Evolutionary conservation across 352 stramenopile genomes (phyloP).

Genomic region (Phytophthora pseudosyringae): DNA sequence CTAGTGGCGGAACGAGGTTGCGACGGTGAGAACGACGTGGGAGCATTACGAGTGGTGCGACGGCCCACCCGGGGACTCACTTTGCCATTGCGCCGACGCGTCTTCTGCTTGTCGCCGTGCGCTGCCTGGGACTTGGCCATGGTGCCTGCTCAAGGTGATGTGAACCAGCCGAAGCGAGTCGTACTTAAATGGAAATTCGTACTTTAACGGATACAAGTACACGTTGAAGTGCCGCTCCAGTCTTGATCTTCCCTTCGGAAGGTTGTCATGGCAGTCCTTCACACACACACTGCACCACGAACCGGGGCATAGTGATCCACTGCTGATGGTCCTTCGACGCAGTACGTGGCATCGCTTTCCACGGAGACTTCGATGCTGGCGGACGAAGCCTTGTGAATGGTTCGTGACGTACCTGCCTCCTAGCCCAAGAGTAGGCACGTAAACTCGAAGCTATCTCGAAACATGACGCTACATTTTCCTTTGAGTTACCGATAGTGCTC

Average conservation of each 20-base stretch:
- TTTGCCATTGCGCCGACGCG: slow-evolving; percentile 34
- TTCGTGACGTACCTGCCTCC: too few species aligned
- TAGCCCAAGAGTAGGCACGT: too few species aligned
- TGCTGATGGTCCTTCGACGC: too few species aligned
- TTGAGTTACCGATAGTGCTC: background rate
- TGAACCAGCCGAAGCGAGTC: slow-evolving; percentile 20
- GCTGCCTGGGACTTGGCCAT: slow-evolving; percentile 28
- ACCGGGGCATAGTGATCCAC: too few species aligned
- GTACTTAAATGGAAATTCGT: slow-evolving; percentile 14
- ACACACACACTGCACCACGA: too few species aligned
- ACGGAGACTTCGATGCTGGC: too few species aligned
- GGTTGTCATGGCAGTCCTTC: too few species aligned
- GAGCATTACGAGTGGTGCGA: background rate
- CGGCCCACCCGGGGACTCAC: slow-evolving; percentile 11
- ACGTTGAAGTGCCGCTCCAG: slow-evolving; percentile 12
- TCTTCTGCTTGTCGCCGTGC: slow-evolving; percentile 35
- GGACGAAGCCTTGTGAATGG: too few species aligned
- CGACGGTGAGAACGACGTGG: background rate
- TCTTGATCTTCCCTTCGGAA: too few species aligned
- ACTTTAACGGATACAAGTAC: slow-evolving; percentile 12
- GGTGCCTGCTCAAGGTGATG: slow-evolving; percentile 1
- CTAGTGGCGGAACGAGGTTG: slow-evolving; percentile 13
- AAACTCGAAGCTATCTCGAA: background rate
- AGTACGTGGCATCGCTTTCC: too few species aligned
- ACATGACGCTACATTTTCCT: background rate